A percentile compares a stretch with the other conserved stretches of the same genome.
Evolutionary conservation across 176 grass and related monocot species (phyloP).

Genomic region (Dendrocalamus sinicus): DNA sequence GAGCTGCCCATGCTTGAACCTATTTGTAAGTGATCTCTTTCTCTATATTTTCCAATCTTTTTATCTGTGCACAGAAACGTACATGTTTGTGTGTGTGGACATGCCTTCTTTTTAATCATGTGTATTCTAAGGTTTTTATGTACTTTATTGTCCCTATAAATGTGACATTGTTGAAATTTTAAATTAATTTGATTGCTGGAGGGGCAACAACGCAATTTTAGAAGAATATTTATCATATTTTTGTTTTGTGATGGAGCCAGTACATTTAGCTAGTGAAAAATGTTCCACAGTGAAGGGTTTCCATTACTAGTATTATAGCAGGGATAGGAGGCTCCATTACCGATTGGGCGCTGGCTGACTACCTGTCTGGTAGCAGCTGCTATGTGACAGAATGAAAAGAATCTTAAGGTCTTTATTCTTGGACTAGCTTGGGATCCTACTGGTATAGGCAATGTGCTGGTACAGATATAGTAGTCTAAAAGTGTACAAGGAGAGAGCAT

Average conservation of each 20-base stretch:
- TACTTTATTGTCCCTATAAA: conserved; percentile 2
- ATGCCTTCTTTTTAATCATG: conserved; percentile 7
- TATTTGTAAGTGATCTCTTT: conserved; percentile 64
- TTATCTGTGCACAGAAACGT: background rate
- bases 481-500: background rate
- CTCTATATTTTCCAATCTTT: background rate
- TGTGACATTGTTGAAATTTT: background rate
- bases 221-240: background rate
- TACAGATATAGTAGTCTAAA: background rate
- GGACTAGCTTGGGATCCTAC: background rate
- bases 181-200: background rate
- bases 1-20: conserved; percentile 74
- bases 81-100: conserved; percentile 9
- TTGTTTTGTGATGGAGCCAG: background rate
- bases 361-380: background rate
- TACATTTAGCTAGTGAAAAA: background rate
- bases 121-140: conserved; percentile 18
- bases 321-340: background rate
- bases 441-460: conserved; percentile 7
- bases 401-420: background rate
- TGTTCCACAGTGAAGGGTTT: background rate
- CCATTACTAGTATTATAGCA: background rate
- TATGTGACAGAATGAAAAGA: background rate
- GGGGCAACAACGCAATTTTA: background rate
- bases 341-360: background rate